Conservation (phyloP, 805 yeast genomes). For the Pichia pseudocactophila region DNA sequence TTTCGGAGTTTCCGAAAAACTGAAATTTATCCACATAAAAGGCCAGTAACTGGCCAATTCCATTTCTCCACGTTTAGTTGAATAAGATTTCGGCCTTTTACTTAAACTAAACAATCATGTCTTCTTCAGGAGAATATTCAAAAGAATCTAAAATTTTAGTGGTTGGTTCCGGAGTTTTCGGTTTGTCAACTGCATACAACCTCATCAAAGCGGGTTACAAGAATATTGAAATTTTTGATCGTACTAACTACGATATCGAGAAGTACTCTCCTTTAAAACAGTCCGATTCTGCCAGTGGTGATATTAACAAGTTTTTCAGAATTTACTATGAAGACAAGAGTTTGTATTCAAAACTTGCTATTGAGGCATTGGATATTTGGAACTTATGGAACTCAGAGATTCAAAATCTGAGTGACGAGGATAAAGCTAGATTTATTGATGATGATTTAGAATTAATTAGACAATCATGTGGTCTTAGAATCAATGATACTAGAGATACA, state of each 20-base stretch:
- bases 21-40: too few species aligned
- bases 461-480: constrained; percentile 11
- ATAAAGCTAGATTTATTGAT: constrained; percentile 13
- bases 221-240: constrained; percentile 13
- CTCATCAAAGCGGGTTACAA: constrained; percentile 14
- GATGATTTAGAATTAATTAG: constrained; percentile 12
- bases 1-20: too few species aligned
- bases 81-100: too few species aligned
- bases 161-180: constrained; percentile 45
- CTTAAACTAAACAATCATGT: neutral
- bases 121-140: neutral
- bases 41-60: too few species aligned
- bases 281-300: constrained; percentile 17
- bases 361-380: constrained; percentile 13
- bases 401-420: constrained; percentile 10
- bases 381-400: constrained; percentile 14
- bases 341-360: constrained; percentile 14
- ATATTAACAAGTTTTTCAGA: constrained; percentile 16
- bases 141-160: constrained; percentile 20
- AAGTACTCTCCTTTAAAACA: constrained; percentile 13
- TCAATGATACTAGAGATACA: constrained; percentile 6
- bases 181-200: constrained; percentile 33
- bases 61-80: too few species aligned
- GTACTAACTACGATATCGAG: constrained; percentile 10
- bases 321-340: constrained; percentile 13